Conservation (phyloP, 306 rosid species). For the Chamaecrista fasciculata region DNA sequence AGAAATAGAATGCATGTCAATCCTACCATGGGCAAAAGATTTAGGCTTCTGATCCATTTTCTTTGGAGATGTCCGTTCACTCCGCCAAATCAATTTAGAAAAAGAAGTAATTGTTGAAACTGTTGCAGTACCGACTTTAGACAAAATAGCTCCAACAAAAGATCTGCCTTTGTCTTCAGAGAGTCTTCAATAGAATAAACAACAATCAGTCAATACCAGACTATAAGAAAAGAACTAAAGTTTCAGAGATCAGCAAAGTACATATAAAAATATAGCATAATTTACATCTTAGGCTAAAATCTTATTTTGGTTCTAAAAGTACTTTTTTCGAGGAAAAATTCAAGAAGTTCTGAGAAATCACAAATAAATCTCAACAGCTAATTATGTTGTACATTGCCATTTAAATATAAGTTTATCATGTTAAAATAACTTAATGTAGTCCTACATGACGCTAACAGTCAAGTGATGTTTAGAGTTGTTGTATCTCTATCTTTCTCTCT, state of each 20-base stretch:
- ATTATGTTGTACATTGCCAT: too few relatives aligned
- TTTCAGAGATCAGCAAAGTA: not conserved
- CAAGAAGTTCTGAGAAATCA: too few relatives aligned
- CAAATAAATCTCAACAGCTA: too few relatives aligned
- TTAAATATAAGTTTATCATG: too few relatives aligned
- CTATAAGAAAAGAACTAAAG: constrained; percentile 16
- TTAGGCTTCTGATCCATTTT: constrained; percentile 66
- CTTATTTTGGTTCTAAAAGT: too few relatives aligned
- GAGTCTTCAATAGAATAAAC: constrained; percentile 49
- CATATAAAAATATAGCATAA: not conserved
- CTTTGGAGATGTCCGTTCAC: constrained; percentile 57
- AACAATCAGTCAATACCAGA: constrained; percentile 31
- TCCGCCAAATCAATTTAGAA: constrained; percentile 87
- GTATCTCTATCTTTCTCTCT: too few relatives aligned
- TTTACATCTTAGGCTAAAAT: too few relatives aligned
- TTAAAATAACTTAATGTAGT: too few relatives aligned
- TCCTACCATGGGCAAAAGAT: constrained; percentile 83
- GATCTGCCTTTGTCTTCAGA: constrained; percentile 91
- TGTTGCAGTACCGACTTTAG: constrained; percentile 91
- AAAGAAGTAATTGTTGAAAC: constrained; percentile 87
- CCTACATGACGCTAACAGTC: too few relatives aligned
- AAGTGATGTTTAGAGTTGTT: too few relatives aligned
- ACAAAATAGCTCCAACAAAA: constrained; percentile 83
- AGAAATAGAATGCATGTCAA: not conserved
- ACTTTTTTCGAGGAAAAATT: too few relatives aligned